Evolutionary conservation across 1,139 yeast species (phyloP), one percentile per base, ranked within the genome.

Genomic region (Saccharomycopsis hybrid): DNA sequence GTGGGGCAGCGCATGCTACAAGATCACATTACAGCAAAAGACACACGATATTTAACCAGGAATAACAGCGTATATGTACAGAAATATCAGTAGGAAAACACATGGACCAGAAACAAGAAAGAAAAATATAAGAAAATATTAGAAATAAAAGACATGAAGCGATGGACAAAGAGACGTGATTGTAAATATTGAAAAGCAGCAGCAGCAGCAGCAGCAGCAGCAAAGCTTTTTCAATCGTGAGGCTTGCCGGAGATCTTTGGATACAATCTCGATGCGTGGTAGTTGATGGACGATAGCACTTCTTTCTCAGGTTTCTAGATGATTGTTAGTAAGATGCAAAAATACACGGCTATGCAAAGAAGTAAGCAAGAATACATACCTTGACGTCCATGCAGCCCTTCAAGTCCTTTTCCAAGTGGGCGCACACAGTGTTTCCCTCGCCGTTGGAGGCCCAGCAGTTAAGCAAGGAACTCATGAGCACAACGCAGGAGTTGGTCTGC

Each of bases 401-500:
- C 57, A 81, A 67, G 41, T 78, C 79, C 30, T 60, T 67, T 60
- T 84, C 95, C 52, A 85, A 69, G 7, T 71, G 72, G 29, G 73
- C 70, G 68, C 97, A 90, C 44, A 70, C 74, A 9, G 74, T 69
- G 27, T 84, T 73, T 53, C 92, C 92, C 66, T 88, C 95, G 47
- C 95, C 92, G 68, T 88, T 86, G 33, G 96, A 86, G 3, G 97
- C 95, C 97, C 97, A 90, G 68, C 97, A 90, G 72, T 85, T 87
- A 60, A 90, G 73, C 65, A 90, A 73, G 44, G 87, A 83, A 4
- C 94, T 82, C 92, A 90, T 85, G 57, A 85, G 71, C 51, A 86
- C 88, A 55, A 81, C 68, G 64, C 97, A 89, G 55, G 86, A 82
- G 58, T 85, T 66, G 68, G 80, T 67, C 71, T 72, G 75, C 64